Conservation (phyloP, 2,329 filamentous ascomycete genomes). For the Ceratocystis cubensis region DNA sequence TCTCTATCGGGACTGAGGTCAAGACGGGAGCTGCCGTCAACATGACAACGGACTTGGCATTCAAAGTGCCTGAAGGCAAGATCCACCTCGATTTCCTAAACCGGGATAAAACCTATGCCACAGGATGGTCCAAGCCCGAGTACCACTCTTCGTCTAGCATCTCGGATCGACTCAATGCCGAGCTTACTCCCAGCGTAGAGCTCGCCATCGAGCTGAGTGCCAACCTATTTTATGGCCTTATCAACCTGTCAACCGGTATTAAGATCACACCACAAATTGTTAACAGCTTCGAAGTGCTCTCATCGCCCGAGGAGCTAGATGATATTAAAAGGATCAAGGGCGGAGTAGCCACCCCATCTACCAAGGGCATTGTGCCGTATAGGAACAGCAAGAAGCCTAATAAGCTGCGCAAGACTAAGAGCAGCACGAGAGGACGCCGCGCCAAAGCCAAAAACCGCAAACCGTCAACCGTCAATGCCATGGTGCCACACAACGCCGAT, state of each 20-base stretch:
- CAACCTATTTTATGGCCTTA: constrained; percentile 29
- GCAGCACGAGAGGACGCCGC: neutral
- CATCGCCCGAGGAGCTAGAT: neutral
- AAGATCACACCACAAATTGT: constrained; percentile 29
- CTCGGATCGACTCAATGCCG: constrained; percentile 27
- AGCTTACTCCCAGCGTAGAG: constrained; percentile 28
- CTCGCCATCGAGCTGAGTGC: constrained; percentile 32
- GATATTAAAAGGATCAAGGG: constrained; percentile 25
- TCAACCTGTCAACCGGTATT: constrained; percentile 31
- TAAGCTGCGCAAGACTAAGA: neutral
- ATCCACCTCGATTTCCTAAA: constrained; percentile 32
- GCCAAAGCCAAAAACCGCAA: neutral
- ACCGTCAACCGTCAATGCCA: neutral
- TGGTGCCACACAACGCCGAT: neutral
- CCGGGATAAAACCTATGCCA: constrained; percentile 24
- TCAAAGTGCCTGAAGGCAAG: constrained; percentile 29
- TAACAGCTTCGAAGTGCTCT: constrained; percentile 27
- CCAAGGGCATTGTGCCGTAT: neutral
- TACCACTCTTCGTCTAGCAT: constrained; percentile 29
- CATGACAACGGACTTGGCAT: constrained; percentile 27
- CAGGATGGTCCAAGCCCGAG: constrained; percentile 29
- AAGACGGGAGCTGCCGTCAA: constrained; percentile 28
- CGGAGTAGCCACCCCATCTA: constrained; percentile 17
- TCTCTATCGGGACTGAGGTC: constrained; percentile 30
- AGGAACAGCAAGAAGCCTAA: neutral